These are phyloP conservation scores for Spongispora temasekensis DNA, from an alignment of 1,284 basidiomycete species.

Conservation along the genomic window DNA sequence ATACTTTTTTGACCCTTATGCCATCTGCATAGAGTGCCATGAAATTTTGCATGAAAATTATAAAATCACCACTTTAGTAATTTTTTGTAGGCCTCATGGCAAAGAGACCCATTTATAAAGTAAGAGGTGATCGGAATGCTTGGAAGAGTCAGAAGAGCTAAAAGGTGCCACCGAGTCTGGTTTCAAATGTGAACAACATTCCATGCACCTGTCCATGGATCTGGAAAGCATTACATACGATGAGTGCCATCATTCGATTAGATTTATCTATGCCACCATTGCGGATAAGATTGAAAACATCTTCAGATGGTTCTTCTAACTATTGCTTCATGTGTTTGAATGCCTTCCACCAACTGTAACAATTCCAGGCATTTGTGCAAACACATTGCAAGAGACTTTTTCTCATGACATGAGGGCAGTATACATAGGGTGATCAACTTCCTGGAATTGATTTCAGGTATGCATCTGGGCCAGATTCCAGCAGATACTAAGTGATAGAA, in stretches of 20 bases:
- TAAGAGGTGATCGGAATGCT: too few species aligned
- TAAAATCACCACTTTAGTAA: too few species aligned
- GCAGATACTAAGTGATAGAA: background rate
- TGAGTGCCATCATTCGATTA: background rate
- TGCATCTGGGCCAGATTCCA: background rate
- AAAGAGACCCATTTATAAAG: too few species aligned
- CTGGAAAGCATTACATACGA: slow-evolving; percentile 1
- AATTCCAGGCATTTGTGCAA: background rate
- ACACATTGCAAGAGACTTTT: slow-evolving; percentile 1
- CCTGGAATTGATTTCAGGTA: slow-evolving; percentile 2
- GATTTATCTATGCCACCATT: slow-evolving; percentile 4
- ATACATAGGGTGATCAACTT: background rate
- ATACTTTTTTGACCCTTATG: too few species aligned
- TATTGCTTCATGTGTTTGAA: background rate
- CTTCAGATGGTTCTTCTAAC: slow-evolving; percentile 5
- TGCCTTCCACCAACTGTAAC: slow-evolving; percentile 5
- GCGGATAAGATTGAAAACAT: background rate
- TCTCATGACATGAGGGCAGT: slow-evolving; percentile 2
- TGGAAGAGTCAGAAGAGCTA: background rate
- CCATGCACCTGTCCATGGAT: slow-evolving; percentile 5
- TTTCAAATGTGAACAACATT: background rate
- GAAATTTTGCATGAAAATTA: too few species aligned
- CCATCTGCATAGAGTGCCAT: too few species aligned
- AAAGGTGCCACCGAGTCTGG: too few species aligned
- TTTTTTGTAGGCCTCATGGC: too few species aligned